Conservation (phyloP, 148 eudicot genomes). For the Persicaria maculosa region DNA sequence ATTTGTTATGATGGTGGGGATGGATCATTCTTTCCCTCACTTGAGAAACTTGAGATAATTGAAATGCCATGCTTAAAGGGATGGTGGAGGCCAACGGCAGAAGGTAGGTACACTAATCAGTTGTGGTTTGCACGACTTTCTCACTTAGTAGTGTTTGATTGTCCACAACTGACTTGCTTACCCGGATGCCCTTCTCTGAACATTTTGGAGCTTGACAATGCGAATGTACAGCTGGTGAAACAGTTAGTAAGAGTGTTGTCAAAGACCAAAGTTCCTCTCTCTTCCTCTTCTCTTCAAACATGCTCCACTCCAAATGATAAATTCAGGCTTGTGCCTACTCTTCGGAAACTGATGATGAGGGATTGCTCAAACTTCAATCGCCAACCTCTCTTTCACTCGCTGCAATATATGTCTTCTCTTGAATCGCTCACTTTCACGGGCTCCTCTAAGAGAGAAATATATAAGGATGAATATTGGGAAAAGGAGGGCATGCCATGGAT, state of each 20-base stretch:
- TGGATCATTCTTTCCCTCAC: constrained; percentile 24
- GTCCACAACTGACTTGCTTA: constrained; percentile 13
- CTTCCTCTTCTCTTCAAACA: background rate
- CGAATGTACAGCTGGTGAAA: background rate
- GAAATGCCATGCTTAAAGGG: constrained; percentile 13
- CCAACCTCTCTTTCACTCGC: background rate
- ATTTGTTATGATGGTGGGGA: too few species aligned
- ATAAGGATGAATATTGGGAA: background rate
- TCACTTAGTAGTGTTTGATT: background rate
- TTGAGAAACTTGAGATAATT: background rate
- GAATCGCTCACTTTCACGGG: background rate
- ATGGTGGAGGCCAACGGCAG: constrained; percentile 19
- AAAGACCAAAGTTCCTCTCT: background rate
- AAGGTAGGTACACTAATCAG: background rate
- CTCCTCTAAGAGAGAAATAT: background rate
- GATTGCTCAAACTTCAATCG: background rate
- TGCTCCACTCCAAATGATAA: background rate
- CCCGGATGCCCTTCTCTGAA: constrained; percentile 9
- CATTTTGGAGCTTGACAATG: background rate
- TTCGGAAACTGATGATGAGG: background rate
- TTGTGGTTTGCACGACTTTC: constrained; percentile 14
- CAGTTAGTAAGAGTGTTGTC: background rate
- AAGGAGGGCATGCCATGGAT: background rate
- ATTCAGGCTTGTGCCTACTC: background rate
- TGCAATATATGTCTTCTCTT: background rate